Conservation (phyloP, 2,329 filamentous ascomycete species). For the Microcera coccophila region DNA sequence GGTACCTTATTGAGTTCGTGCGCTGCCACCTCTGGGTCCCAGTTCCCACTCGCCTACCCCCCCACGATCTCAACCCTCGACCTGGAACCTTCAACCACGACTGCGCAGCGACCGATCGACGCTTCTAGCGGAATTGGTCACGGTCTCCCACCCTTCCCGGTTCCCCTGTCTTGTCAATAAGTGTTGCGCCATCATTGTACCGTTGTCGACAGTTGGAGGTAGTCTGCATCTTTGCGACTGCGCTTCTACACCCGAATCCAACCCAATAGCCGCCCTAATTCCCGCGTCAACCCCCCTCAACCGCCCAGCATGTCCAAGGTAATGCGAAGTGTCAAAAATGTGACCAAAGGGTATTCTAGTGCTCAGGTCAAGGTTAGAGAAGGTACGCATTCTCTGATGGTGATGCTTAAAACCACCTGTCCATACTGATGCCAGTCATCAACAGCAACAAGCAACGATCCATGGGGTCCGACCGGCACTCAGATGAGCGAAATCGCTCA, state of each 20-base stretch:
- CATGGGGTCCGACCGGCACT: constrained; percentile 95
- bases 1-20: no score
- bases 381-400: constrained; percentile 58
- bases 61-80: no score
- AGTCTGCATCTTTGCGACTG: neutral
- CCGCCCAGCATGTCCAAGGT: constrained; percentile 81
- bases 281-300: constrained; percentile 7
- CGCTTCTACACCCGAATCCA: neutral
- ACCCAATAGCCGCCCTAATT: neutral
- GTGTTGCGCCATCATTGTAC: neutral
- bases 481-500: constrained; percentile 99
- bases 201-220: neutral
- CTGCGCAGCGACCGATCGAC: no score
- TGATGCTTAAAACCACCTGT: constrained; percentile 2
- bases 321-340: constrained; percentile 96
- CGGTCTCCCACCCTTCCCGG: neutral
- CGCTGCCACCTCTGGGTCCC: no score
- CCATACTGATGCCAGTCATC: constrained; percentile 16
- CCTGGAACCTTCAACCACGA: no score
- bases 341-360: constrained; percentile 96
- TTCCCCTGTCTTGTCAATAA: neutral
- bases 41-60: no score
- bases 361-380: constrained; percentile 98
- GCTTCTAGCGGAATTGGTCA: no score
- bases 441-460: constrained; percentile 93